Evolutionary conservation across 768 basidiomycete species (phyloP).

Genomic region (Amanita phalloides): DNA sequence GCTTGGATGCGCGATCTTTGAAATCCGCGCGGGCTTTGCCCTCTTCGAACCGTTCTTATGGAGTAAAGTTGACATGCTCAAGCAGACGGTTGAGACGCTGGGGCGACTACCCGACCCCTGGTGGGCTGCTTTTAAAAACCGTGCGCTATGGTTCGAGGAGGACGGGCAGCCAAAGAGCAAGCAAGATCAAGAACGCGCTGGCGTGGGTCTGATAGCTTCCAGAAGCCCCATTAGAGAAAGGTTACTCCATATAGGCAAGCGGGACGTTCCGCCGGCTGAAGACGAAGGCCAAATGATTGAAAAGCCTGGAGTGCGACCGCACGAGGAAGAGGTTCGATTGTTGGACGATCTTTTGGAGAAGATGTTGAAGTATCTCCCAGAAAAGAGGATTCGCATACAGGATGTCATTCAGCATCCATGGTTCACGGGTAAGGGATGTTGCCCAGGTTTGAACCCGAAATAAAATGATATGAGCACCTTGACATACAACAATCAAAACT

Average conservation of each 20-base stretch:
- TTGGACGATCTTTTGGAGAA: conserved; percentile 26
- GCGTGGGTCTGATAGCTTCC: conserved; percentile 12
- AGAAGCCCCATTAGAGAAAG: not conserved
- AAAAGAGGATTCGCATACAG: conserved; percentile 26
- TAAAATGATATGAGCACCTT: not conserved
- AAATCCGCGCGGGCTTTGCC: conserved; percentile 28
- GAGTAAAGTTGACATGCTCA: conserved; percentile 18
- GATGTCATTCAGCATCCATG: conserved; percentile 16
- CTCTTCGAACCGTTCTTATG: conserved; percentile 29
- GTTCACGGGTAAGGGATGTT: no score
- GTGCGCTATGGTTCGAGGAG: conserved; percentile 25
- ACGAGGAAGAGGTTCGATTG: conserved; percentile 21
- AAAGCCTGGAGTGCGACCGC: conserved; percentile 6
- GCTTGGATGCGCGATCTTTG: conserved; percentile 30
- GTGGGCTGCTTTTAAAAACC: conserved; percentile 24
- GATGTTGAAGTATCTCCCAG: conserved; percentile 29
- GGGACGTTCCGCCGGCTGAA: not conserved
- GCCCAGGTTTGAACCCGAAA: no score
- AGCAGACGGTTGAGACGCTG: conserved; percentile 23
- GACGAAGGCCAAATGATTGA: not conserved
- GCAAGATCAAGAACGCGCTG: conserved; percentile 14
- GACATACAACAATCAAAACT: conserved; percentile 29
- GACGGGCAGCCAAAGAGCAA: conserved; percentile 19
- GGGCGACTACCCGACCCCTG: conserved; percentile 31
- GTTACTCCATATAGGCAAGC: not conserved